Evolutionary conservation across 352 stramenopile species (phyloP).

Genomic region (Aphanomyces invadans): DNA sequence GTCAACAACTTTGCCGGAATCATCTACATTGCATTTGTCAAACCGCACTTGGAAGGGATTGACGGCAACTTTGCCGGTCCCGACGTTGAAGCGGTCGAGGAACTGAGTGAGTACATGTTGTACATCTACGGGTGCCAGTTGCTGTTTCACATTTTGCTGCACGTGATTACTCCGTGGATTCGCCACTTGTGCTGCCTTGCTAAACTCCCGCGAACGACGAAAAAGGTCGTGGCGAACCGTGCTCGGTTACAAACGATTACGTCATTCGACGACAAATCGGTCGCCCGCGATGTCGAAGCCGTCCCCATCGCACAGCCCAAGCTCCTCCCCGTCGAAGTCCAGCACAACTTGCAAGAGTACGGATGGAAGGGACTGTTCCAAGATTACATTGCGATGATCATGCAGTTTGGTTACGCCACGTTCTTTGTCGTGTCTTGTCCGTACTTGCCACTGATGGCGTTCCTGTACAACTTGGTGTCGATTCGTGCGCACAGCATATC

Average conservation of each 20-base stretch:
- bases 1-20: constrained; percentile 93
- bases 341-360: constrained; percentile 34
- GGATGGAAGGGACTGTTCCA: constrained; percentile 83
- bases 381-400: constrained; percentile 91
- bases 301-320: background rate
- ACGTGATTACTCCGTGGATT: constrained; percentile 11
- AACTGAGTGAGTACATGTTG: constrained; percentile 20
- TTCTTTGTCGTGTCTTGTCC: constrained; percentile 91
- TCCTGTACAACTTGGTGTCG: constrained; percentile 90
- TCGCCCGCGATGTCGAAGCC: background rate
- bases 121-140: constrained; percentile 20
- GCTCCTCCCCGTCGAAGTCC: constrained; percentile 19
- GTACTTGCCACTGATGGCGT: constrained; percentile 86
- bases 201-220: background rate
- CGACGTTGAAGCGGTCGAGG: constrained; percentile 21
- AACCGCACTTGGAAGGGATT: constrained; percentile 68
- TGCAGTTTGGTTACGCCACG: constrained; percentile 83
- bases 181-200: background rate
- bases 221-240: background rate
- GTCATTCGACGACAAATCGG: constrained; percentile 1
- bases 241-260: background rate
- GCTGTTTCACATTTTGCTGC: constrained; percentile 8
- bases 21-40: constrained; percentile 93
- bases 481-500: constrained; percentile 87
- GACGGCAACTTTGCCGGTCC: constrained; percentile 26